These are phyloP conservation scores for Hypsizygus marmoreus DNA, from an alignment of 768 basidiomycete species.

Conservation along the genomic window DNA sequence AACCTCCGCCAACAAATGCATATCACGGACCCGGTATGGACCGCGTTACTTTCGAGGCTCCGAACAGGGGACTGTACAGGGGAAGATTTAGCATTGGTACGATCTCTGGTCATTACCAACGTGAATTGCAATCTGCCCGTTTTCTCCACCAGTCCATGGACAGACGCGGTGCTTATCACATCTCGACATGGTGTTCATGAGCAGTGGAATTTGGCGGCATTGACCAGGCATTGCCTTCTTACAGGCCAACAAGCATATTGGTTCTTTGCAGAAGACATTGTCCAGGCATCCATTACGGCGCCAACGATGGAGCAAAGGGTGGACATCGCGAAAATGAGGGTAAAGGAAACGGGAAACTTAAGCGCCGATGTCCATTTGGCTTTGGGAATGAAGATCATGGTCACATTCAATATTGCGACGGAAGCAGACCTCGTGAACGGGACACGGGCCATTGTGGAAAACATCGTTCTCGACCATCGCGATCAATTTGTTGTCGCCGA, in stretches of 20 bases:
- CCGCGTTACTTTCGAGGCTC: too few relatives aligned
- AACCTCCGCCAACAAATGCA: too few relatives aligned
- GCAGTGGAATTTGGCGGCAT: conserved; percentile 18
- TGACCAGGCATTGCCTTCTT: conserved; percentile 20
- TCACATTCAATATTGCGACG: conserved; percentile 35
- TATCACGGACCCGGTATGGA: too few relatives aligned
- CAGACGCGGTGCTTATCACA: too few relatives aligned
- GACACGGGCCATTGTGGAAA: conserved; percentile 31
- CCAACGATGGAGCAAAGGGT: conserved; percentile 4
- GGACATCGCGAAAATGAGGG: conserved; percentile 6
- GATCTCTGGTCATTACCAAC: too few relatives aligned
- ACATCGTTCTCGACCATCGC: conserved; percentile 32
- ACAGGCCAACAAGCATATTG: conserved; percentile 24
- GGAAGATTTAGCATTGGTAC: too few relatives aligned
- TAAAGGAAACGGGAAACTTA: conserved; percentile 19
- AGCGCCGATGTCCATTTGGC: conserved; percentile 25
- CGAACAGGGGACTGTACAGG: too few relatives aligned
- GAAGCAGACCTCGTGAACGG: conserved; percentile 46
- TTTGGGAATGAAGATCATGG: conserved; percentile 40
- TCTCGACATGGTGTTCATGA: background rate
- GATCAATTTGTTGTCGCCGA: conserved; percentile 28
- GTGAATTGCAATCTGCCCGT: too few relatives aligned
- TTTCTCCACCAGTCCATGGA: too few relatives aligned
- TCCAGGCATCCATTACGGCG: background rate
- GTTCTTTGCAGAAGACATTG: conserved; percentile 29